These are phyloP conservation scores for Botryotinia globosa DNA, from an alignment of 2,329 filamentous ascomycete genomes.

Conservation along the genomic window DNA sequence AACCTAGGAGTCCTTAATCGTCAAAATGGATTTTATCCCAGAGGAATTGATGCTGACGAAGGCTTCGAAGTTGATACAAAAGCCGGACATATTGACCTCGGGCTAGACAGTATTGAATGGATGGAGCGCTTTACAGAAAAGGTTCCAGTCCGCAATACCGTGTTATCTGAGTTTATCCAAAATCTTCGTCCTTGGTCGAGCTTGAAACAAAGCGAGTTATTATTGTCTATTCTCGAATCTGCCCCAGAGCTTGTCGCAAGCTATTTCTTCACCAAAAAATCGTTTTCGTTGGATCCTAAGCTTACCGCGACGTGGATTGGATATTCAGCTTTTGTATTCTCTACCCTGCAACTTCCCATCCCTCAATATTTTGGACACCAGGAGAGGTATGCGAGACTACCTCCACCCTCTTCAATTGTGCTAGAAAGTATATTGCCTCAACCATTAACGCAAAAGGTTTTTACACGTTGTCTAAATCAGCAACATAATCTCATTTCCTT, in stretches of 20 bases:
- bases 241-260: constrained; percentile 85
- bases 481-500: constrained; percentile 80
- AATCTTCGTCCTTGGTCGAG: constrained; percentile 81
- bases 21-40: constrained; percentile 81
- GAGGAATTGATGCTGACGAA: constrained; percentile 59
- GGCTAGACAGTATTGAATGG: constrained; percentile 67
- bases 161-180: constrained; percentile 74
- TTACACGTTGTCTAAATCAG: constrained; percentile 75
- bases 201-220: constrained; percentile 74
- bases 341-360: constrained; percentile 70
- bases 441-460: constrained; percentile 74
- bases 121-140: constrained; percentile 64
- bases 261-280: constrained; percentile 77
- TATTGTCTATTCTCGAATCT: constrained; percentile 73
- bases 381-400: constrained; percentile 59
- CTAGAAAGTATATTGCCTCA: constrained; percentile 85
- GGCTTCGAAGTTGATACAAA: constrained; percentile 45
- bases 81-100: constrained; percentile 56
- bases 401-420: constrained; percentile 74
- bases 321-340: constrained; percentile 85
- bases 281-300: constrained; percentile 87
- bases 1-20: constrained; percentile 72
- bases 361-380: constrained; percentile 69
- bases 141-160: constrained; percentile 74
- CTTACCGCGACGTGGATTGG: constrained; percentile 92